phyloP scores from a whole-genome alignment of 805 yeast genomes.

The Saccharomycopsis javanensis region DNA sequence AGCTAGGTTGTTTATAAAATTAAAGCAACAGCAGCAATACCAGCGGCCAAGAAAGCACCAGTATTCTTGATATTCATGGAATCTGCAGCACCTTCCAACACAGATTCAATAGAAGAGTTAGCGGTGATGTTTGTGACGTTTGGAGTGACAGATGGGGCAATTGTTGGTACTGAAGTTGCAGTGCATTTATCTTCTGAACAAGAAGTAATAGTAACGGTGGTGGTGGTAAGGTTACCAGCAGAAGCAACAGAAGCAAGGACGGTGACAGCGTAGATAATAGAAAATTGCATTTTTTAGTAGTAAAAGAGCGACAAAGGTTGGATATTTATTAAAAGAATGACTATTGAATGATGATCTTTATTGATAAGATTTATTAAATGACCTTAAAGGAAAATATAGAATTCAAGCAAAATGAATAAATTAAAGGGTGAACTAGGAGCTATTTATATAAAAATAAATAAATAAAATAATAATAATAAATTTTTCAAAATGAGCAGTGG shows the following conservation, averaged over 20 bases:
- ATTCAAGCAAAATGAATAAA: no score
- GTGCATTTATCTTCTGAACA: slow-evolving; percentile 7
- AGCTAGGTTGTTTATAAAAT: neutral
- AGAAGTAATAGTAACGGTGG: slow-evolving; percentile 17
- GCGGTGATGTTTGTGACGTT: slow-evolving; percentile 16
- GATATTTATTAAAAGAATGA: neutral
- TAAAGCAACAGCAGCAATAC: neutral
- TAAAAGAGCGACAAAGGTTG: neutral
- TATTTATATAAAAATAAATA: neutral
- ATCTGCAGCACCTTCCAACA: neutral
- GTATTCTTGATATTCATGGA: neutral
- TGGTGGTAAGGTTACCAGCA: slow-evolving; percentile 4
- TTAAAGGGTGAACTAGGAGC: neutral
- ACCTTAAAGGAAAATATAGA: no score
- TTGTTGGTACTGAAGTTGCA: neutral
- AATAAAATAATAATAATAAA: no score
- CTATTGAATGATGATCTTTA: neutral
- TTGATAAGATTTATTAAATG: no score
- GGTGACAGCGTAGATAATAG: neutral
- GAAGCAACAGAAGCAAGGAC: slow-evolving; percentile 2
- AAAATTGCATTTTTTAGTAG: neutral
- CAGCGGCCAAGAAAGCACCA: slow-evolving; percentile 2
- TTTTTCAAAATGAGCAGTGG: no score
- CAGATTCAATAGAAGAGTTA: slow-evolving; percentile 7
- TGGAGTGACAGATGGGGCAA: slow-evolving; percentile 3